A percentile compares a stretch with the other conserved stretches of the same genome.
Evolutionary conservation across 2,329 filamentous ascomycete species (phyloP).

Genomic region (Aspergillus sp.): DNA sequence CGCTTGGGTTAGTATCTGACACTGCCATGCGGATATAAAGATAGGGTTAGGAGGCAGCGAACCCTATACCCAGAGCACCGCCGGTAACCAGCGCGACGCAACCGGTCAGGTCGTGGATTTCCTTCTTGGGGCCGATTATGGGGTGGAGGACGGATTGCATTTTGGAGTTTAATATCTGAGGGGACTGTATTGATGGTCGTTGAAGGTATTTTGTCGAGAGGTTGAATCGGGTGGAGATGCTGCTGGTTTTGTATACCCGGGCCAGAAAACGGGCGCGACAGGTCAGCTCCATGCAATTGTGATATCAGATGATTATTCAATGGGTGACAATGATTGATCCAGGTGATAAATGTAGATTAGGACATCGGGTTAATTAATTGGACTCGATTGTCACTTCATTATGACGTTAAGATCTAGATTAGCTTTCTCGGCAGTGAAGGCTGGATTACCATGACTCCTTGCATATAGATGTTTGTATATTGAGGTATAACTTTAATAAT

Average conservation of each 20-base stretch:
- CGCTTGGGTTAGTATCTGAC: no score
- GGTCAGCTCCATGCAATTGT: not conserved
- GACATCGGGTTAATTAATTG: not conserved
- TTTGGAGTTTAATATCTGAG: not conserved
- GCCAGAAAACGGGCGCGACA: not conserved
- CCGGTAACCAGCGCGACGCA: conserved; percentile 41
- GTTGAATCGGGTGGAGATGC: not conserved
- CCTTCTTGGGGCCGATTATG: conserved; percentile 36
- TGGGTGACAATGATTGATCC: not conserved
- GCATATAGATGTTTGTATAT: not conserved
- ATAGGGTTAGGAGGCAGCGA: not conserved
- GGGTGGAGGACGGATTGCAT: conserved; percentile 31
- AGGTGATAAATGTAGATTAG: not conserved
- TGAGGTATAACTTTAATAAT: not conserved
- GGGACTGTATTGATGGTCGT: no score
- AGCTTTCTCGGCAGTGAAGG: no score
- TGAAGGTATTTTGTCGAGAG: no score
- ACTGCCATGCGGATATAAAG: no score
- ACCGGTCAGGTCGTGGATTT: conserved; percentile 37
- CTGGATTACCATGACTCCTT: not conserved
- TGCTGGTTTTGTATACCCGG: not conserved
- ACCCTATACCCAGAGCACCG: conserved; percentile 42
- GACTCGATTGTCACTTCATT: not conserved
- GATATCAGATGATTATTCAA: not conserved
- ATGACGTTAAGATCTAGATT: conserved; percentile 2